These are phyloP conservation scores for Ganoderma meredithae DNA, from an alignment of 1,284 basidiomycete species.

Conservation along the genomic window DNA sequence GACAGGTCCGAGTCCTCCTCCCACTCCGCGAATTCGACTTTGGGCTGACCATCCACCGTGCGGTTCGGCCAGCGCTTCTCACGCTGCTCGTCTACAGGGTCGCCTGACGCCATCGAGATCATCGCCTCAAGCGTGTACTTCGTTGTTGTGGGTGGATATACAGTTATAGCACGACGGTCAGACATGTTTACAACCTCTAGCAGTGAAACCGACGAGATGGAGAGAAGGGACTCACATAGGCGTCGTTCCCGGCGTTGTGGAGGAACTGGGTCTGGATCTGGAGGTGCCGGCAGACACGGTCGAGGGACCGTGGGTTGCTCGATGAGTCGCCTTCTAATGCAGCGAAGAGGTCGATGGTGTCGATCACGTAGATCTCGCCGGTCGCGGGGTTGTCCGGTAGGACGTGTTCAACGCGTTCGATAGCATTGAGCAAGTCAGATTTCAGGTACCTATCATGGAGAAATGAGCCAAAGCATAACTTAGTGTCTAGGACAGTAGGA, in stretches of 20 bases:
- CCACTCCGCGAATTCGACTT: conserved; percentile 63
- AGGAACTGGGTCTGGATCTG: conserved; percentile 61
- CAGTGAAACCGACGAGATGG: not conserved
- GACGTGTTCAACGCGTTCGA: conserved; percentile 55
- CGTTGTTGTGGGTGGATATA: not conserved
- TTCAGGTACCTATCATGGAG: conserved; percentile 56
- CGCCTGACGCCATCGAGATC: conserved; percentile 72
- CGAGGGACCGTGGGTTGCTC: conserved; percentile 60
- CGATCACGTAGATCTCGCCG: conserved; percentile 68
- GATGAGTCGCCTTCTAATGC: conserved; percentile 68
- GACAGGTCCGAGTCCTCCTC: conserved; percentile 66
- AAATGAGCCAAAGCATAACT: not conserved
- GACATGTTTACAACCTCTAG: too few species aligned
- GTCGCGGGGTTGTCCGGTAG: conserved; percentile 62
- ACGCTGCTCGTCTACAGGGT: conserved; percentile 73
- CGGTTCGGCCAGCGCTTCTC: conserved; percentile 79
- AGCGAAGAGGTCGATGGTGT: conserved; percentile 77
- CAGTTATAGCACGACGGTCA: not conserved
- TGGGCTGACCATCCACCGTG: conserved; percentile 51
- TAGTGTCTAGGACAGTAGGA: not conserved
- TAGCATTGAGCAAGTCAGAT: conserved; percentile 54
- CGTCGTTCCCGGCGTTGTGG: conserved; percentile 90
- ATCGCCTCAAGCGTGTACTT: conserved; percentile 74
- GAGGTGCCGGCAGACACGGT: conserved; percentile 66
- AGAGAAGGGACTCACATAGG: conserved; percentile 59